phyloP scores from a whole-genome alignment of 345 rosid genomes.

The Raphanus sativus region DNA sequence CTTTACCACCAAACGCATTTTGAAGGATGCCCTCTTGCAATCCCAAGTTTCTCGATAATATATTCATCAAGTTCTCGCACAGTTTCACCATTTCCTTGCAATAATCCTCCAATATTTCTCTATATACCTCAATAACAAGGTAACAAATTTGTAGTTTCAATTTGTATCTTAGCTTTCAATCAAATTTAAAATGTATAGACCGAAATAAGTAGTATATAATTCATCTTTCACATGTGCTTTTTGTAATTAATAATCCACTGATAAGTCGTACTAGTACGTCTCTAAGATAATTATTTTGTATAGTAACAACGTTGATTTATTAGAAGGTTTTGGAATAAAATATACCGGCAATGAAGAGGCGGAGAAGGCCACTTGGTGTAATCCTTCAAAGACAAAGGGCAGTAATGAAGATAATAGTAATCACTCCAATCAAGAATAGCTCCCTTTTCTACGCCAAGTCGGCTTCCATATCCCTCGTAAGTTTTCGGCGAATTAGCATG shows the following conservation, averaged over 20 bases:
- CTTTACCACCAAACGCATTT: slow-evolving; percentile 68
- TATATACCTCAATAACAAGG: slow-evolving; percentile 23
- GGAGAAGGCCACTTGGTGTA: slow-evolving; percentile 70
- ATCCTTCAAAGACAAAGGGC: slow-evolving; percentile 58
- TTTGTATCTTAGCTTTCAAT: neutral
- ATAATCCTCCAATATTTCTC: slow-evolving; percentile 70
- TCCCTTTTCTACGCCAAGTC: slow-evolving; percentile 75
- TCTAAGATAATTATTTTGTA: neutral
- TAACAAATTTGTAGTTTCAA: neutral
- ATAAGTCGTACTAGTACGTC: slow-evolving; percentile 4
- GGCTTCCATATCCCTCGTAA: slow-evolving; percentile 92
- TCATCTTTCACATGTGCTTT: neutral
- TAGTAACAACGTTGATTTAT: neutral
- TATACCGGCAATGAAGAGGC: slow-evolving; percentile 65
- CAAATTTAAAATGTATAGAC: neutral
- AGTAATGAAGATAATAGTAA: slow-evolving; percentile 78
- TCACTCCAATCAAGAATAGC: slow-evolving; percentile 97
- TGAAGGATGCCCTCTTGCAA: slow-evolving; percentile 53
- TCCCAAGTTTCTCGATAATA: slow-evolving; percentile 65
- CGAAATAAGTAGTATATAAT: neutral
- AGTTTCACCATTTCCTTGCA: slow-evolving; percentile 58
- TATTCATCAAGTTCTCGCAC: slow-evolving; percentile 59
- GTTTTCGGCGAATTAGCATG: slow-evolving; percentile 75
- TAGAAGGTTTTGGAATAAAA: neutral
- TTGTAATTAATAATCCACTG: neutral